Percentiles rank a stretch among this genome's conserved stretches.
These are phyloP conservation scores for Claviceps monticola DNA, from an alignment of 2,329 filamentous ascomycete genomes.

Conservation along the genomic window DNA sequence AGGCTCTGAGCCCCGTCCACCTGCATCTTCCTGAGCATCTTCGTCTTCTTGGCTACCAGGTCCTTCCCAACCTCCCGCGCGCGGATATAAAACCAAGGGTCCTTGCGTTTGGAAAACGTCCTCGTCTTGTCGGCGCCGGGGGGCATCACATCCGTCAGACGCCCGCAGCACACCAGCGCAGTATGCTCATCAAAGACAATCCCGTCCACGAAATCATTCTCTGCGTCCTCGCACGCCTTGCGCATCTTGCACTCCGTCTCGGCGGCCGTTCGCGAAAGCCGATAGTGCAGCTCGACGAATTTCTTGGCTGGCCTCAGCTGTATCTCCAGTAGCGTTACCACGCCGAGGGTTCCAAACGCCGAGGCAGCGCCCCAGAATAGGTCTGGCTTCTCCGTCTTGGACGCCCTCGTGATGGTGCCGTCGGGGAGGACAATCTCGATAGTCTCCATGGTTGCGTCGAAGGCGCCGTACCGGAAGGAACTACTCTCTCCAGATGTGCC, in stretches of 20 bases:
- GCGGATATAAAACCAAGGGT: constrained; percentile 69
- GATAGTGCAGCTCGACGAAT: constrained; percentile 47
- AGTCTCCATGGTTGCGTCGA: constrained; percentile 47
- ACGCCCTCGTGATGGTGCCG: constrained; percentile 46
- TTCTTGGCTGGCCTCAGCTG: constrained; percentile 39
- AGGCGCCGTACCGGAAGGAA: constrained; percentile 59
- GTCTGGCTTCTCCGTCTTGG: constrained; percentile 29
- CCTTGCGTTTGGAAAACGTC: constrained; percentile 40
- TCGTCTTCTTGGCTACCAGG: constrained; percentile 22
- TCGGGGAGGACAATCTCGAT: constrained; percentile 59
- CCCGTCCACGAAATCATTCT: constrained; percentile 59
- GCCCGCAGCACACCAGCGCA: constrained; percentile 51
- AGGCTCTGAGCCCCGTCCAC: neutral
- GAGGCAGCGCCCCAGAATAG: constrained; percentile 53
- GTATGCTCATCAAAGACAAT: constrained; percentile 49
- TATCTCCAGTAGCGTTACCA: constrained; percentile 50
- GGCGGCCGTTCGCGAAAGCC: constrained; percentile 33
- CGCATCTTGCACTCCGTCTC: constrained; percentile 35
- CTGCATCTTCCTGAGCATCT: constrained; percentile 20
- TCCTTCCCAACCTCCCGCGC: constrained; percentile 40
- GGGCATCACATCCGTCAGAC: constrained; percentile 41
- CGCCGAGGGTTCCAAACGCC: constrained; percentile 52
- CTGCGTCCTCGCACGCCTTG: constrained; percentile 23
- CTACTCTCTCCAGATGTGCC: constrained; percentile 59
- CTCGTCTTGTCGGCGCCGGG: constrained; percentile 31